Evolutionary conservation across 345 rosid species (phyloP).

Genomic region (Kandelia obovata): DNA sequence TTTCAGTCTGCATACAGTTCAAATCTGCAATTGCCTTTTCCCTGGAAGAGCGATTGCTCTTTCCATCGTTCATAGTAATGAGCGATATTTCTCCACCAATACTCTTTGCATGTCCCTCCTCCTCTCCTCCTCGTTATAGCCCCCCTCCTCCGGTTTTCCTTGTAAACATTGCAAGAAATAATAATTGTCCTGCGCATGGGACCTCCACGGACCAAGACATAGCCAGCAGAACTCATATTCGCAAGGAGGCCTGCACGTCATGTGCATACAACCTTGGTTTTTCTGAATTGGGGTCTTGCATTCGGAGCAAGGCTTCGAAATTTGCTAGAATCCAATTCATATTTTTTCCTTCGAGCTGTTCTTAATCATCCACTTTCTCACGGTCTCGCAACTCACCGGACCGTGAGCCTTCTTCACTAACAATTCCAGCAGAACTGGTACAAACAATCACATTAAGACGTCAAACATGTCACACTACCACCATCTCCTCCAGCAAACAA

Average conservation of each 20-base stretch:
- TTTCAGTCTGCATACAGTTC: neutral
- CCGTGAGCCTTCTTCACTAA: constrained; percentile 89
- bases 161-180: constrained; percentile 68
- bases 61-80: constrained; percentile 96
- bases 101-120: constrained; percentile 77
- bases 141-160: constrained; percentile 73
- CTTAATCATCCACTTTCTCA: constrained; percentile 67
- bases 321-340: constrained; percentile 91
- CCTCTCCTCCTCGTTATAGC: constrained; percentile 73
- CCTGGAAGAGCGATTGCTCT: constrained; percentile 51
- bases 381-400: constrained; percentile 82
- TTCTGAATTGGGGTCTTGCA: constrained; percentile 90
- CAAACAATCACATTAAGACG: constrained; percentile 64
- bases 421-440: constrained; percentile 82
- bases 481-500: constrained; percentile 16
- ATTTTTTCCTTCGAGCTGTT: constrained; percentile 79
- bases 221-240: constrained; percentile 92
- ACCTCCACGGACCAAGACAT: constrained; percentile 73
- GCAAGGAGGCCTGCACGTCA: constrained; percentile 91
- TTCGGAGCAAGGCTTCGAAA: constrained; percentile 89
- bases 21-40: neutral
- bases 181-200: constrained; percentile 63
- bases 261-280: constrained; percentile 94
- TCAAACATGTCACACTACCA: constrained; percentile 43
- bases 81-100: constrained; percentile 74